Conservation (phyloP, 1,284 basidiomycete genomes). For the Tremellales sp. region DNA sequence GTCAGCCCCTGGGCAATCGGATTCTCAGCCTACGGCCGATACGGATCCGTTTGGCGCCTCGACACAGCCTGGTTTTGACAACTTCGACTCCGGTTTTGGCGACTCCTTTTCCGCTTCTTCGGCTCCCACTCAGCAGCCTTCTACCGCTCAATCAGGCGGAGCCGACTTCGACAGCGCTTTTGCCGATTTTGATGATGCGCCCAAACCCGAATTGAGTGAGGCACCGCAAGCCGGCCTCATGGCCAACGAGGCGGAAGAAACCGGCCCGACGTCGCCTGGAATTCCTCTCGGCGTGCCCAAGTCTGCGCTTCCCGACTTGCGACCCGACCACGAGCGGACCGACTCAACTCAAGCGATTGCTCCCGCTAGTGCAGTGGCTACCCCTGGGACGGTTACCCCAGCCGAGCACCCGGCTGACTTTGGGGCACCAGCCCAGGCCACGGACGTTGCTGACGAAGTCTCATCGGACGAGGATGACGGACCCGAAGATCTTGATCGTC, state of each 20-base stretch:
- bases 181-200: constrained; percentile 69
- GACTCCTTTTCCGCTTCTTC: constrained; percentile 36
- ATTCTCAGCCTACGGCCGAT: constrained; percentile 44
- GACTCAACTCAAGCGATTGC: constrained; percentile 37
- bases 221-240: too few species aligned
- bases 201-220: too few species aligned
- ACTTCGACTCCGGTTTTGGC: constrained; percentile 35
- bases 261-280: constrained; percentile 6
- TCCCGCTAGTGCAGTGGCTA: constrained; percentile 23
- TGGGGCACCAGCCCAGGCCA: too few species aligned
- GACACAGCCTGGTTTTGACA: constrained; percentile 22
- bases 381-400: constrained; percentile 13
- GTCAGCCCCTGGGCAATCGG: neutral
- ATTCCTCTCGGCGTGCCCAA: constrained; percentile 49
- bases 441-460: constrained; percentile 10
- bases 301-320: constrained; percentile 20
- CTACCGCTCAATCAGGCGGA: constrained; percentile 14
- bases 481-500: constrained; percentile 47
- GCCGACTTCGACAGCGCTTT: constrained; percentile 45
- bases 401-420: neutral
- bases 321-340: constrained; percentile 29
- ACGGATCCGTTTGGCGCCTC: constrained; percentile 63
- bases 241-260: neutral
- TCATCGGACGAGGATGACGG: constrained; percentile 45
- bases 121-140: neutral